These are phyloP conservation scores for Vachellia collinsii DNA, from an alignment of 306 rosid species.

Conservation along the genomic window DNA sequence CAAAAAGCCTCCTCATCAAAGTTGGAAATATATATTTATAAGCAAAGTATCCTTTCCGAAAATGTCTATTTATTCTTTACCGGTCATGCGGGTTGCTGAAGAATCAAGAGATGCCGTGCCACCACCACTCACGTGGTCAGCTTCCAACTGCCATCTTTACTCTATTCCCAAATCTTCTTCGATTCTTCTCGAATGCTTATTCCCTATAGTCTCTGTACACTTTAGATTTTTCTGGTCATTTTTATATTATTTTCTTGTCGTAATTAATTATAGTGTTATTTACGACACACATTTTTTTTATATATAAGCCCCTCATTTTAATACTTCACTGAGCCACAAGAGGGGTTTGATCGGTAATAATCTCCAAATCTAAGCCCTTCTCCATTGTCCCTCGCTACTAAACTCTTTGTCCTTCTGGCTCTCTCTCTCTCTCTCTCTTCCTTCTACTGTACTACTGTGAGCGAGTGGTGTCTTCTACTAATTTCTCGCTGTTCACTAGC, in stretches of 20 bases:
- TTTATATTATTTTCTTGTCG: neutral
- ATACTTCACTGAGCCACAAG: neutral
- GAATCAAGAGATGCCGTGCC: constrained; percentile 28
- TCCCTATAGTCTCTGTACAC: no score
- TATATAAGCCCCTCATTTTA: neutral
- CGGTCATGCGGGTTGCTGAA: neutral
- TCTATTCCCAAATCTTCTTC: constrained; percentile 16
- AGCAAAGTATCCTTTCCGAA: neutral
- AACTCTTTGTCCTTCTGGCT: neutral
- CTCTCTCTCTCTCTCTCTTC: neutral
- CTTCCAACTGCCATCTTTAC: constrained; percentile 36
- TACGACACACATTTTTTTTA: neutral
- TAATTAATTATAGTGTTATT: neutral
- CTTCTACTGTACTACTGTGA: neutral
- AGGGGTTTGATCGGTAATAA: constrained; percentile 55
- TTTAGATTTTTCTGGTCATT: neutral
- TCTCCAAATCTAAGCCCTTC: constrained; percentile 29
- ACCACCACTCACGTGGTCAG: constrained; percentile 46
- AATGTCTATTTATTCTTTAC: constrained; percentile 22
- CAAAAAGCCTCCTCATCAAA: no score
- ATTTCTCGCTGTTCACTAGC: neutral
- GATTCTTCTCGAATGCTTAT: constrained; percentile 32
- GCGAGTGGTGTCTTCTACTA: neutral
- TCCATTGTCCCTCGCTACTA: neutral
- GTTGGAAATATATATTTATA: neutral